Conservation (phyloP, 1,284 basidiomycete species). For the Ustilago shanxiensis region DNA sequence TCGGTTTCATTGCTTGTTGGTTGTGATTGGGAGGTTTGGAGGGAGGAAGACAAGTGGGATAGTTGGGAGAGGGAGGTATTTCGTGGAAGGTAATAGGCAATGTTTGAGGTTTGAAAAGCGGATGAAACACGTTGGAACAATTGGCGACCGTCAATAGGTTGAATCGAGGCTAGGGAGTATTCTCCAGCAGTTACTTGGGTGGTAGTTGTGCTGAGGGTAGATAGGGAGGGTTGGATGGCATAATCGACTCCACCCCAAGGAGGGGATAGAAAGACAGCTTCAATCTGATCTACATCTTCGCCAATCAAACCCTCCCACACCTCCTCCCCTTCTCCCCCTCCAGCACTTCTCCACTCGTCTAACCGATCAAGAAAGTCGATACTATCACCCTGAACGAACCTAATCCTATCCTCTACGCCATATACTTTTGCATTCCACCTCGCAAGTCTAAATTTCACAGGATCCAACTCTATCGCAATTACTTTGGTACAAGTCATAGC, state of each 20-base stretch:
- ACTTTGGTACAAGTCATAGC: slow-evolving; percentile 93
- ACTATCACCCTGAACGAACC: slow-evolving; percentile 91
- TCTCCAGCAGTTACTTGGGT: neutral
- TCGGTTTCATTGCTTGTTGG: neutral
- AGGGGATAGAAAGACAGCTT: slow-evolving; percentile 58
- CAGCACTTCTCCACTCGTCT: neutral
- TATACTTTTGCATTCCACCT: slow-evolving; percentile 89
- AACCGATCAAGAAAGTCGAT: slow-evolving; percentile 76
- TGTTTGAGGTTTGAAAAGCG: slow-evolving; percentile 40
- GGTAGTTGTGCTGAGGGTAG: neutral
- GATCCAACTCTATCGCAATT: slow-evolving; percentile 90
- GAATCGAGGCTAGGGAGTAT: slow-evolving; percentile 72
- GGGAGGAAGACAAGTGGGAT: slow-evolving; percentile 74
- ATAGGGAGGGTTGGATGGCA: slow-evolving; percentile 14
- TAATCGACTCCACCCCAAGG: slow-evolving; percentile 68
- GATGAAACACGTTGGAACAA: slow-evolving; percentile 75
- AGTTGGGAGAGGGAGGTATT: slow-evolving; percentile 84
- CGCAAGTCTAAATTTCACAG: slow-evolving; percentile 84
- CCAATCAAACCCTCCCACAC: slow-evolving; percentile 29
- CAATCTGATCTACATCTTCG: slow-evolving; percentile 23
- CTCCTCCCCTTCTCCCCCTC: slow-evolving; percentile 27
- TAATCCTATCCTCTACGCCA: slow-evolving; percentile 92
- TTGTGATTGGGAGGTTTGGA: slow-evolving; percentile 37
- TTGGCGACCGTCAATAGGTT: slow-evolving; percentile 83
- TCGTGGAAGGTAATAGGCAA: slow-evolving; percentile 87